Conservation (phyloP, 2,329 filamentous ascomycete genomes). For the Fusarium succisae region DNA sequence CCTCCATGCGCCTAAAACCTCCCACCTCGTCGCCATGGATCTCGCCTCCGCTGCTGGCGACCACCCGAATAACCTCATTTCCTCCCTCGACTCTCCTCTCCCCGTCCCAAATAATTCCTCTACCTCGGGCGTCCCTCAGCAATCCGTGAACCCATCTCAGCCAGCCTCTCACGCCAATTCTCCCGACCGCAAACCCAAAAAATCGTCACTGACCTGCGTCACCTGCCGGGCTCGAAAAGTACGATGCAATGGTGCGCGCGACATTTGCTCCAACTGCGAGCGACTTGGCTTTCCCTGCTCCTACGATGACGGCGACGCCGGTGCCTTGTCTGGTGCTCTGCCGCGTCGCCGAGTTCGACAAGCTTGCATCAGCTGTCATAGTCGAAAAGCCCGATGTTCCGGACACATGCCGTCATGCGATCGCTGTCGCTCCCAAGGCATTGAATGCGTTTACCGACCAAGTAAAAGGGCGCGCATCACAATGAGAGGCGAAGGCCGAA, state of each 20-base stretch:
- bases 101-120: slow-evolving; percentile 8
- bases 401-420: slow-evolving; percentile 66
- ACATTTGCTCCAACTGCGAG: slow-evolving; percentile 67
- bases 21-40: slow-evolving; percentile 42
- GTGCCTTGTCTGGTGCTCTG: slow-evolving; percentile 55
- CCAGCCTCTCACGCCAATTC: slow-evolving; percentile 41
- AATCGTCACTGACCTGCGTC: slow-evolving; percentile 60
- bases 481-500: slow-evolving; percentile 40
- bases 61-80: slow-evolving; percentile 42
- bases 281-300: slow-evolving; percentile 67
- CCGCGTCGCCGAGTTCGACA: slow-evolving; percentile 64
- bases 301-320: slow-evolving; percentile 59
- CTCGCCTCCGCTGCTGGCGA: slow-evolving; percentile 41
- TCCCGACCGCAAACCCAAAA: slow-evolving; percentile 51
- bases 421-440: slow-evolving; percentile 58
- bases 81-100: slow-evolving; percentile 41
- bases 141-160: slow-evolving; percentile 30
- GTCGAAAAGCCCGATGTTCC: slow-evolving; percentile 66
- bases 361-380: slow-evolving; percentile 67
- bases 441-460: slow-evolving; percentile 65
- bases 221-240: slow-evolving; percentile 67
- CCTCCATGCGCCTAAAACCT: slow-evolving; percentile 40
- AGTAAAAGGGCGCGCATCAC: slow-evolving; percentile 53
- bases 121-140: slow-evolving; percentile 22
- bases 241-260: slow-evolving; percentile 64